phyloP scores from a whole-genome alignment of 768 basidiomycete genomes.

The Leucocoprinus sp. region DNA sequence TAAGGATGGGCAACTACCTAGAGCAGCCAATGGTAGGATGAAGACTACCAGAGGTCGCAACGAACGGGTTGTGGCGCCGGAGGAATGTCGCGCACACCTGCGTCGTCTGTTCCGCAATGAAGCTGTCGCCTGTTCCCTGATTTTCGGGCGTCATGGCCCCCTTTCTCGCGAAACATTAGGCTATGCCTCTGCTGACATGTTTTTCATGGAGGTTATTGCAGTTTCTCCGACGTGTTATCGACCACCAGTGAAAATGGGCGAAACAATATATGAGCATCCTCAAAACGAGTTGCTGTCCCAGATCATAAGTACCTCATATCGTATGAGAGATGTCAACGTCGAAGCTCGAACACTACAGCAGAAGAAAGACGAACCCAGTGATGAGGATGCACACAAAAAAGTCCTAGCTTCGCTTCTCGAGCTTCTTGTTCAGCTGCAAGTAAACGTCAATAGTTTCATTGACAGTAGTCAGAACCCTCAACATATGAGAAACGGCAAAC shows the following conservation, averaged over 20 bases:
- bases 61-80: constrained; percentile 84
- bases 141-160: constrained; percentile 91
- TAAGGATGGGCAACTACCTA: constrained; percentile 34
- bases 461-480: constrained; percentile 94
- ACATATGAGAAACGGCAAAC: constrained; percentile 76
- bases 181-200: constrained; percentile 84
- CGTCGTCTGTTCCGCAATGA: constrained; percentile 85
- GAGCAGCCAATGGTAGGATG: constrained; percentile 67
- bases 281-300: constrained; percentile 87
- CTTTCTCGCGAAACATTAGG: constrained; percentile 53
- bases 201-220: constrained; percentile 89
- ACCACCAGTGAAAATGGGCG: constrained; percentile 86
- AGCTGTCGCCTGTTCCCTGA: constrained; percentile 67
- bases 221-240: constrained; percentile 95
- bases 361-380: constrained; percentile 42
- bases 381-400: constrained; percentile 43
- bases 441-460: constrained; percentile 94
- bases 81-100: constrained; percentile 92
- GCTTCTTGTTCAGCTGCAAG: constrained; percentile 80
- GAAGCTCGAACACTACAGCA: constrained; percentile 53
- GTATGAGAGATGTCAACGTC: constrained; percentile 67
- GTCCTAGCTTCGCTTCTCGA: constrained; percentile 69
- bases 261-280: constrained; percentile 89
- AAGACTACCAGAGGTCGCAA: constrained; percentile 76
- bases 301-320: constrained; percentile 74